Base-by-base conservation (phyloP, 306 rosid genomes). In the apple (Malus domestica) region DNA sequence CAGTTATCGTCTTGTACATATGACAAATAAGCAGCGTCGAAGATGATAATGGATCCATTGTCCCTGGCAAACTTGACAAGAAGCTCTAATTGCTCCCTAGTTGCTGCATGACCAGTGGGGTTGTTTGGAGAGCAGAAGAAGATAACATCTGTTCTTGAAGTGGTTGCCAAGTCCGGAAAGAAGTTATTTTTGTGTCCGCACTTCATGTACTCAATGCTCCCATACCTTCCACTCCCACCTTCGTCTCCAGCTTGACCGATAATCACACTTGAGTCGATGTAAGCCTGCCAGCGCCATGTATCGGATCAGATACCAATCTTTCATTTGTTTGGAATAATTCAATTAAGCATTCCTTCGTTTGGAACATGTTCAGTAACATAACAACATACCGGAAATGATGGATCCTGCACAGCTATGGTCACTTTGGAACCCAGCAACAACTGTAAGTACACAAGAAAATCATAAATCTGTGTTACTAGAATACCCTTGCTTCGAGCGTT, bases 111-210 rank as follows among this genome's bases (percentile, higher is more conserved):
- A 32, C 97, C 95, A 49, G 97, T 91, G 20, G 95, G 97, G 81
- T 91, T 91, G 88, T 91, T 89, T 52, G 95, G 97, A 10, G 97
- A 91, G 84, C 97, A 91, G 78, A 91, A 89, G 81, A 91, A 91
- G 8, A 91, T 86, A 12, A 87, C 72, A 16, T 91, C 90, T 69
- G 90, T 60, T 70, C 88, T 81, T 18, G 92, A 68, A 86, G 73
- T 65, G 4, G 76, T 67, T 35, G 82, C 68, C 33, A 91, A 83
- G 79, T 88, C 88, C 0, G 94, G 97, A 61, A 89, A 91, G 80
- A 91, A 91, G 65, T 82, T 63, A 23, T 81, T 91, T 55, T 83
- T 70, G 33, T 86, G 88, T 1, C 86, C 83, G 49, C 93, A 89
- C 57, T 78, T 83, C 93, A 89, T 82, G 86, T 89, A 91, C 73